Base-by-base conservation (phyloP, 1,139 yeast genomes). In the Blastobotrys indianensis region DNA sequence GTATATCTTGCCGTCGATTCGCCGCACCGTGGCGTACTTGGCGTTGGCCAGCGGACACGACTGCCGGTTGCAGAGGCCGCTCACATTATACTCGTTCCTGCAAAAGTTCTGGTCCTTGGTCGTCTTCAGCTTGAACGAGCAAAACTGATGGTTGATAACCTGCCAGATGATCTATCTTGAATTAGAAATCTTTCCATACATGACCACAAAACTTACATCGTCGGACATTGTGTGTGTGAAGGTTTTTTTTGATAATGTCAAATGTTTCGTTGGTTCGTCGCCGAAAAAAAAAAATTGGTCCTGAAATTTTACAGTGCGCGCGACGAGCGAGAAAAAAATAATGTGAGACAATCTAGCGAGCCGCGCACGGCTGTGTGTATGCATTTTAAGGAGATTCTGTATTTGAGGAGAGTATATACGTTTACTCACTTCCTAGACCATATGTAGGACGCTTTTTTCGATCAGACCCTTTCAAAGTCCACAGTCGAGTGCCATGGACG, bases 31-130 rank as follows among this genome's bases (percentile, higher is more conserved):
- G 32, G 98, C 97, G 68, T 92, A 92, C 61, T 88, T 80, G 30
- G 97, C 86, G 64, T 92, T 92, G 28, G 98, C 98, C 51, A 92
- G 72, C 2, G 98, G 98, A 65, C 98, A 92, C 12, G 97, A 85
- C 65, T 83, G 92, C 62, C 98, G 80, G 45, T 81, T 77, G 66
- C 98, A 92, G 49, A 92, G 74, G 53, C 98, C 98, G 51, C 88
- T 50, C 31, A 85, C 95, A 61, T 87, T 87, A 68, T 83, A 85
- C 63, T 86, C 95, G 61, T 87, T 86, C 59, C 94, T 73, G 68
- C 95, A 86, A 64, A 86, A 86, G 58, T 79, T 82, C 64, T 85
- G 95, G 15, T 77, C 83, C 61, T 82, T 84, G 54, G 82, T 81
- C 36, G 94, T 82, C 60, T 82, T 83, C 59, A 87, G 71, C 65